Base-by-base conservation (phyloP, 2,329 filamentous ascomycete species). In the Fusarium mundagurra region DNA sequence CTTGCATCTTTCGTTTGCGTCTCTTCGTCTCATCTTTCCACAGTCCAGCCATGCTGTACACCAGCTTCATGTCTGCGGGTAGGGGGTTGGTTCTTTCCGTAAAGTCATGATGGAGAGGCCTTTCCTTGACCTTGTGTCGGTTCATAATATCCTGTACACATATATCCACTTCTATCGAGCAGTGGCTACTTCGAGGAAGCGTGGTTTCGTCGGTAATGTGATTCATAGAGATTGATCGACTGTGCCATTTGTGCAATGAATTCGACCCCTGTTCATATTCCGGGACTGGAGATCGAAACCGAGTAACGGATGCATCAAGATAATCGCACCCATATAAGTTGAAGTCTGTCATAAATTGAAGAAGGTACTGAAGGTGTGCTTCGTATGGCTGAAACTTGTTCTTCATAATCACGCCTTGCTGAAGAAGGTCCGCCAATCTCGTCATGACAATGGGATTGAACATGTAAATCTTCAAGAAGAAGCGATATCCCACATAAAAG, bases 291-390 rank as follows among this genome's bases (percentile, higher is more conserved):
- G 87, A 86, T 62, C 96, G 90, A 79, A 98, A 98, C 34, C 84
- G 87, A 3, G 92, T 90, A 72, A 90, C 93, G 16, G 86, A 86
- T 57, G 91, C 92, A 67, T 96, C 90, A 73, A 98, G 91, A 78
- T 96, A 97, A 64, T 91, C 92, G 80, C 96, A 99, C 12, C 97
- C 97, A 81, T 97, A 98, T 75, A 99, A 86, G 80, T 98, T 99
- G 86, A 97, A 99, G 82, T 99, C 97, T 73, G 92, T 93, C 96
- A 99, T 98, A 90, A 97, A 99, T 83, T 99, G 97, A 16, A 96
- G 87, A 14, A 98, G 85, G 81, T 95, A 98, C 80, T 98, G 94
- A 71, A 98, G 83, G 81, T 99, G 97, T 24, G 94, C 95, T 83
- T 99, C 96, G 80, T 96, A 97, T 0, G 96, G 96, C 79, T 98